Percentiles rank a stretch among this genome's conserved stretches.
These are phyloP conservation scores for Sporothrix schenckii DNA, from an alignment of 2,329 filamentous ascomycete genomes.

Conservation along the genomic window DNA sequence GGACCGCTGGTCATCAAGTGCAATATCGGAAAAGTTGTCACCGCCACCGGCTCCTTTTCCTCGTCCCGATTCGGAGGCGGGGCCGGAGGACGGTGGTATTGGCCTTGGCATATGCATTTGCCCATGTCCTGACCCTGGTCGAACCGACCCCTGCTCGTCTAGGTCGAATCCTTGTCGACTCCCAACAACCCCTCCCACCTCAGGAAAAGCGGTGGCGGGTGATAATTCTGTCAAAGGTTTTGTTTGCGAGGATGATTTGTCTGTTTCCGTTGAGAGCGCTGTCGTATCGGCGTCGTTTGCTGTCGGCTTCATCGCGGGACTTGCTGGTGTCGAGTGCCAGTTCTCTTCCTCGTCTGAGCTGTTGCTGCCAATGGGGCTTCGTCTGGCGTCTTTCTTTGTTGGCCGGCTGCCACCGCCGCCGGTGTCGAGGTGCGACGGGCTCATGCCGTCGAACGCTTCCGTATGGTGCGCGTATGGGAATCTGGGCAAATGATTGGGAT, in stretches of 20 bases:
- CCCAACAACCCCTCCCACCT: conserved; percentile 15
- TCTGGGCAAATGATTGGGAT: neutral
- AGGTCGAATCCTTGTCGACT: conserved; percentile 24
- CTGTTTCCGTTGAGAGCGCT: neutral
- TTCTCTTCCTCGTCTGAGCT: conserved; percentile 24
- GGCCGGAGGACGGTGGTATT: conserved; percentile 24
- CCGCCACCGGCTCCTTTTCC: neutral
- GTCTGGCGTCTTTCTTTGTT: neutral
- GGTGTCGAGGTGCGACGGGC: conserved; percentile 4
- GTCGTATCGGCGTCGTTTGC: neutral
- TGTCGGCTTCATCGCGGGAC: conserved; percentile 12
- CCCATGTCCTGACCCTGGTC: conserved; percentile 7
- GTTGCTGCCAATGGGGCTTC: conserved; percentile 18
- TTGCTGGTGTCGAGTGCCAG: conserved; percentile 29
- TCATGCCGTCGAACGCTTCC: conserved; percentile 8
- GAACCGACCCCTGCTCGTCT: conserved; percentile 16
- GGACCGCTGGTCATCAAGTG: neutral
- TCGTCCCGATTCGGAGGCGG: conserved; percentile 16
- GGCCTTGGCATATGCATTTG: neutral
- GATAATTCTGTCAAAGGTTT: conserved; percentile 3
- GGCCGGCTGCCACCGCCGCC: neutral
- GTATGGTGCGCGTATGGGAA: neutral
- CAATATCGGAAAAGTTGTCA: conserved; percentile 24
- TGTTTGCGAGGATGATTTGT: conserved; percentile 4
- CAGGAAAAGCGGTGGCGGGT: conserved; percentile 22